A percentile compares a stretch with the other conserved stretches of the same genome.
Conservation (phyloP, 2,329 filamentous ascomycete genomes). For the Zasmidium cellare region DNA sequence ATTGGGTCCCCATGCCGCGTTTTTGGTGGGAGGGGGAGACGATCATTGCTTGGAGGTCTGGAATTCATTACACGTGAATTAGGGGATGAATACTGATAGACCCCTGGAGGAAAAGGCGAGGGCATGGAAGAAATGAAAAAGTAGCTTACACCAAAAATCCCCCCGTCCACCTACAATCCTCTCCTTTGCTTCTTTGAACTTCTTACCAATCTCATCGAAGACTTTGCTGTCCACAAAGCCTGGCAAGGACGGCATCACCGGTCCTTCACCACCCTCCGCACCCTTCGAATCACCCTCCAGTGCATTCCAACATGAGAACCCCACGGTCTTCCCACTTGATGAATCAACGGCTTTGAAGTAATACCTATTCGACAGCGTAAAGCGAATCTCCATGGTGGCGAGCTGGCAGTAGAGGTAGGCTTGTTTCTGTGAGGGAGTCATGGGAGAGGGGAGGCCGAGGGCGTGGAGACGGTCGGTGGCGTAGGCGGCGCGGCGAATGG, state of each 20-base stretch:
- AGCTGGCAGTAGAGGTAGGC: neutral
- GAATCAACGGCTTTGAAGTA: neutral
- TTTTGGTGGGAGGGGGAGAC: neutral
- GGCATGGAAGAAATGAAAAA: too few relatives aligned
- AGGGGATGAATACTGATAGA: too few relatives aligned
- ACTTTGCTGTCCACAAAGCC: neutral
- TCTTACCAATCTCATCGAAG: neutral
- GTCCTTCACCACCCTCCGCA: neutral
- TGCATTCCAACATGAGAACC: neutral
- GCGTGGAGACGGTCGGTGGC: neutral
- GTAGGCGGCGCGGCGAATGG: neutral
- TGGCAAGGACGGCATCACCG: neutral
- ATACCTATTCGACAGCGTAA: neutral
- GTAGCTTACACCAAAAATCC: constrained; percentile 1
- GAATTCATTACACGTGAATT: too few relatives aligned
- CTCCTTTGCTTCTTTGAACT: neutral
- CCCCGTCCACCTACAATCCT: neutral
- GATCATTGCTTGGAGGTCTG: neutral
- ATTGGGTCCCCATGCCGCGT: neutral
- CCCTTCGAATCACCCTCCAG: neutral
- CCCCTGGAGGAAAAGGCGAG: too few relatives aligned
- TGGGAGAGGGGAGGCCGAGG: neutral
- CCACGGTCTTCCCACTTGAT: neutral
- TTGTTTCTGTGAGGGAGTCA: neutral
- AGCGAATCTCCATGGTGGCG: neutral